phyloP scores from a whole-genome alignment of 768 basidiomycete genomes.

The Pisolithus microcarpus region DNA sequence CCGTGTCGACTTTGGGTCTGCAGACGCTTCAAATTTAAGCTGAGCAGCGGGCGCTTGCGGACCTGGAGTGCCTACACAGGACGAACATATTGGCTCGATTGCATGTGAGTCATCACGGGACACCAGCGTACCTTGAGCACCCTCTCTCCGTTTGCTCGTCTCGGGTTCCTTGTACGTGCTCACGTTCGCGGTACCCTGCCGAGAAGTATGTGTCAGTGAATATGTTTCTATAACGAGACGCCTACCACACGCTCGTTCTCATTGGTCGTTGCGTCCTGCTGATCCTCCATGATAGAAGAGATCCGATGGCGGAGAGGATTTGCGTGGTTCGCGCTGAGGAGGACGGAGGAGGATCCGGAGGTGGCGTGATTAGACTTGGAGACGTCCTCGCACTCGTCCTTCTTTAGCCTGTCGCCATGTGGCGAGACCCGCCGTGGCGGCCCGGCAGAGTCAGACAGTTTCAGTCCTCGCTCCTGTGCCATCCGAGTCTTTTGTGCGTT shows the following conservation, averaged over 20 bases:
- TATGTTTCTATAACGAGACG: too few species aligned
- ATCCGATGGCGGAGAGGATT: background rate
- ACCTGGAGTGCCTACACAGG: too few species aligned
- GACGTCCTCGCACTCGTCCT: background rate
- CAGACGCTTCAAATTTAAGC: background rate
- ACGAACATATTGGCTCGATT: too few species aligned
- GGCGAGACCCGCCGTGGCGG: background rate
- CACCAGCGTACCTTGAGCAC: background rate
- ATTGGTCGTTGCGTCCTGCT: background rate
- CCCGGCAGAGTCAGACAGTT: background rate
- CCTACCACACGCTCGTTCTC: too few species aligned
- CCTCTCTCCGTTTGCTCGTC: background rate
- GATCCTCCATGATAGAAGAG: background rate
- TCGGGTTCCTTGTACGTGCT: background rate
- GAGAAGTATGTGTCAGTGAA: background rate
- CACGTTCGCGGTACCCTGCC: background rate
- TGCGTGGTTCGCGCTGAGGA: background rate
- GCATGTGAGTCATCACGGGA: too few species aligned
- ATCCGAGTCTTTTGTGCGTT: background rate
- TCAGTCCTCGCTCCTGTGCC: background rate
- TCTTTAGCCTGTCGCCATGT: background rate
- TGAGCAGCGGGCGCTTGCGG: background rate
- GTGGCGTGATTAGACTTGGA: background rate
- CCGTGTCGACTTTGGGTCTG: background rate
- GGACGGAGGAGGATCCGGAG: background rate